These are phyloP conservation scores for Lactuca sativa DNA, from an alignment of 129 eudicot species.

Conservation along the genomic window DNA sequence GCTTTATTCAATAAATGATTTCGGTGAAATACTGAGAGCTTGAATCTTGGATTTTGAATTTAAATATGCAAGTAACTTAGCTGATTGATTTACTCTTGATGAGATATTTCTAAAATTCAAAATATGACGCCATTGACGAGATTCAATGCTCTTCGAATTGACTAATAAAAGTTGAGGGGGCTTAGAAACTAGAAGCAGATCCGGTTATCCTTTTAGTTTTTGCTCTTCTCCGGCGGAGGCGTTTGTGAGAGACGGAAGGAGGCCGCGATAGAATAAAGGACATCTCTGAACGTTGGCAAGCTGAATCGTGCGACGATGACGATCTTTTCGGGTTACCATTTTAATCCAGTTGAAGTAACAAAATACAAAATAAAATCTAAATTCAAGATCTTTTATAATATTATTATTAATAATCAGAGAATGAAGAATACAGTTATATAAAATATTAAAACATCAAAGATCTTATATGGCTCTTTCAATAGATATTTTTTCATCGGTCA, in stretches of 20 bases:
- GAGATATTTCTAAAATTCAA: background rate
- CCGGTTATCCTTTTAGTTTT: background rate
- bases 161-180: background rate
- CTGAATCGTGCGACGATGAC: background rate
- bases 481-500: background rate
- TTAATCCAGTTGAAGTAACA: background rate
- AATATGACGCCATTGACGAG: constrained; percentile 12
- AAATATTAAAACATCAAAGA: background rate
- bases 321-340: background rate
- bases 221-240: background rate
- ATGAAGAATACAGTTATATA: background rate
- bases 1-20: constrained; percentile 32
- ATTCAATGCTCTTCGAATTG: background rate
- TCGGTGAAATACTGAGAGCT: background rate
- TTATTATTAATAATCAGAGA: no score
- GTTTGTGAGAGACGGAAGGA: no score
- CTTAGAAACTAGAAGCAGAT: background rate
- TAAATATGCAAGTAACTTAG: constrained; percentile 1
- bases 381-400: background rate
- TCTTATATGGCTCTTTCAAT: background rate
- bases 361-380: no score
- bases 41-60: constrained; percentile 5
- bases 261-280: background rate
- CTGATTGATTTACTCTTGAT: constrained; percentile 4
- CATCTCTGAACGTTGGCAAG: background rate